Conservation (phyloP, 1,284 basidiomycete genomes). For the Phellopilus nigrolimitatus region DNA sequence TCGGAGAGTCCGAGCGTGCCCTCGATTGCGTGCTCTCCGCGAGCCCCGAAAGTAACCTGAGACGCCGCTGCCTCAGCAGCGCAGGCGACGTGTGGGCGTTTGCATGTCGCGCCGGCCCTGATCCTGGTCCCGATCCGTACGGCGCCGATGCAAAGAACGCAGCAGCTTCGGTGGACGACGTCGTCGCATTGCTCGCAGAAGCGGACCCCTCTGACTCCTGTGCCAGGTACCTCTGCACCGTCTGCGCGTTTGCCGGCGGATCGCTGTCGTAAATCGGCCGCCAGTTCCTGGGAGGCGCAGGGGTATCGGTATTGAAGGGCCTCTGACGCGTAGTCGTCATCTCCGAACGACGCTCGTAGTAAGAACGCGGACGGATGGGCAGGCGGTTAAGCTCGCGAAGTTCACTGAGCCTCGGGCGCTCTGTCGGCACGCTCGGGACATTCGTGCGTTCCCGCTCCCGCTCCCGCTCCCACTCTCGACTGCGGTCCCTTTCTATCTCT, state of each 20-base stretch:
- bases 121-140: too few relatives aligned
- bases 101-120: background rate
- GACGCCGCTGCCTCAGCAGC: conserved; percentile 5
- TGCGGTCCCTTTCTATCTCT: background rate
- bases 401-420: conserved; percentile 6
- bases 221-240: too few relatives aligned
- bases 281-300: background rate
- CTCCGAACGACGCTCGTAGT: background rate
- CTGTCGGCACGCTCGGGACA: background rate
- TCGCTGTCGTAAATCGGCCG: too few relatives aligned
- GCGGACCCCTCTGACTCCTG: too few relatives aligned
- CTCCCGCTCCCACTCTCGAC: background rate
- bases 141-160: conserved; percentile 20
- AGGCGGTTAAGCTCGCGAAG: conserved; percentile 8
- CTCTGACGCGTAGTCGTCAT: background rate
- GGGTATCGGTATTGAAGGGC: background rate
- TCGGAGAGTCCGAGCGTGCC: background rate
- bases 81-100: background rate
- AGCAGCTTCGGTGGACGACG: conserved; percentile 14
- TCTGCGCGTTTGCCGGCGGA: too few relatives aligned
- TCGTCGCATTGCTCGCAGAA: too few relatives aligned
- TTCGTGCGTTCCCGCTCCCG: background rate
- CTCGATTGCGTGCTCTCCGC: background rate
- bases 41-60: background rate
- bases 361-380: background rate